Evolutionary conservation across 768 basidiomycete genomes (phyloP), one percentile per base, ranked within the genome.

Genomic region (Leccinum fibrillosum): DNA sequence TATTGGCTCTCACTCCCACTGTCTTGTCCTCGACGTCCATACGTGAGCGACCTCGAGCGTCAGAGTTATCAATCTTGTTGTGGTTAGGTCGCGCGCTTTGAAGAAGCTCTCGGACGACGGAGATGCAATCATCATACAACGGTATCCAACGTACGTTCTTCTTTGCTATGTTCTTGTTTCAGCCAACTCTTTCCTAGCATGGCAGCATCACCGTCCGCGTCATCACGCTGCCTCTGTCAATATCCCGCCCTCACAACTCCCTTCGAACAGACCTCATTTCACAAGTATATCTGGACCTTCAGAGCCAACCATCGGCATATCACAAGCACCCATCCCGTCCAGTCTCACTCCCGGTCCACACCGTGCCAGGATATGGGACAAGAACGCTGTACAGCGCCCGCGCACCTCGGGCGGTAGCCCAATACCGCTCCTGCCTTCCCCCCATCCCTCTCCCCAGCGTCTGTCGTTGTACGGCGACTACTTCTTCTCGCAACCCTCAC

Each of bases 121-220:
- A 19, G 19, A 72, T 72, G 72, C 73, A 73, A 39, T 71, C 70
- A 19, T 25, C 45, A 11, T 48, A 74, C 53, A 69, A 72, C 26
- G 64, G 72, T 74, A 66, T 61, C 44, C 9, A 25, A 21, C 35
- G 0, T 11, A 44, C 42, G 19, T 19, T 44, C 42, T 19, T 19
- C 42, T 19, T 42, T 19, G 19, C 10, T 19, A 44, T 13, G 9
- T 52, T 7, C 21, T 35, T 4, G 3, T 37, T 52, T 25, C 30
- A 53, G 6, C 51, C 37, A 30, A 1, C 49, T 47, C 32, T 47
- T 39, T 32, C 48, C 6, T 15, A 70, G 65, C 66, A 25, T 72
- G 61, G 49, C 61, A 61, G 48, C 61, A 56, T 56, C 19, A 60
- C 42, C 62, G 39, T 19, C 42, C 68, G 15, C 67, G 63, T 28